Evolutionary conservation across 179 eudicot genomes (phyloP).

Genomic region (Vitellaria paradoxa): DNA sequence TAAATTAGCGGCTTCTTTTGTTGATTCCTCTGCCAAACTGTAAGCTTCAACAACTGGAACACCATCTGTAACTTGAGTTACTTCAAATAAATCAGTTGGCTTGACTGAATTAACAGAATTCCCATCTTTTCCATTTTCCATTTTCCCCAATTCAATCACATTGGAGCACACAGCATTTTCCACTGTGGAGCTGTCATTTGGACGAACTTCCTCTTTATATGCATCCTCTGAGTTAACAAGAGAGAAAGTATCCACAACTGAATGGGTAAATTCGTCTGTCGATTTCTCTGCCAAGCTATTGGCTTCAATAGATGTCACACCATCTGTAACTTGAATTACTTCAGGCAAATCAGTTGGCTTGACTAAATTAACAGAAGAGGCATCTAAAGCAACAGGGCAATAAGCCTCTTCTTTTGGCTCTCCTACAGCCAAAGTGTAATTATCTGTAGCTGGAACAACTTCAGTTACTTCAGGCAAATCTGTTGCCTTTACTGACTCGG

Average conservation of each 20-base stretch:
- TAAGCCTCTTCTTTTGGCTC: not conserved
- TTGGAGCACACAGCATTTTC: conserved; percentile 21
- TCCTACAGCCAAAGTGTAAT: not conserved
- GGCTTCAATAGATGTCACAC: not conserved
- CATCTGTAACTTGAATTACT: not conserved
- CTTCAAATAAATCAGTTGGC: conserved; percentile 18
- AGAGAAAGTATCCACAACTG: conserved; percentile 29
- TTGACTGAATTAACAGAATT: conserved; percentile 13
- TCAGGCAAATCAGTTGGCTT: conserved; percentile 19
- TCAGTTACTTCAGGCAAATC: conserved; percentile 26
- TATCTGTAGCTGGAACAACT: conserved; percentile 10
- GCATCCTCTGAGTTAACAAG: conserved; percentile 33
- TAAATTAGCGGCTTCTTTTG: not conserved
- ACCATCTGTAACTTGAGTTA: conserved; percentile 4
- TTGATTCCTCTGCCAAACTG: not conserved
- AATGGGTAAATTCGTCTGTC: not conserved
- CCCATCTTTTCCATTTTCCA: conserved; percentile 35
- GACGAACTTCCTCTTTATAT: conserved; percentile 18
- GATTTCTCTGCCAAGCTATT: not conserved
- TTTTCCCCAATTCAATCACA: conserved; percentile 24
- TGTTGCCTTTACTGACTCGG: conserved; percentile 22
- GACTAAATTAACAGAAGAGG: conserved; percentile 6
- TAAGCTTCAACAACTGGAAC: not conserved
- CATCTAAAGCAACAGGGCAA: conserved; percentile 5
- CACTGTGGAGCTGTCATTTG: conserved; percentile 23